Evolutionary conservation across 345 rosid genomes (phyloP), one percentile per base, ranked within the genome.

Genomic region (Camelina laxa): DNA sequence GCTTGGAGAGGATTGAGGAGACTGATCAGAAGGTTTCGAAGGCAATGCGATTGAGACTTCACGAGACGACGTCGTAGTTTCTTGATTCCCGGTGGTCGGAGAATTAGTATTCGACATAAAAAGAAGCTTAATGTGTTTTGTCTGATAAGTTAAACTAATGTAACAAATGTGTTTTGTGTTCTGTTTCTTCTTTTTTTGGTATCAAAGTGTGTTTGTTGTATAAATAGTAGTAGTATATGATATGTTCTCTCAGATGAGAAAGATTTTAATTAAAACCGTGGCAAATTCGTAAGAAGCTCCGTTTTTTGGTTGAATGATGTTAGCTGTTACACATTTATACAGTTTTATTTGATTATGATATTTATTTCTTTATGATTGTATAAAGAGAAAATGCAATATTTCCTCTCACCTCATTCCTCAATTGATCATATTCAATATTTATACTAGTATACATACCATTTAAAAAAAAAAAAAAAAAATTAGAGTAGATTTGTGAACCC

Each of bases 41-140:
- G 80, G 72, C 62, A 77, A 77, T 65, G 76, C 51, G 48, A 65
- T 56, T 0, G 80, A 63, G 14, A 13, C 35, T 55, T 64, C 45
- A 63, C 27, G 48, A 49, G 30, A 27, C 30, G 30, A 24, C 67
- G 72, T 17, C 41, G 69, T 77, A 68, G 57, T 65, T 58, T 57
- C 60, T 24, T 57, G 15, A 31, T 58, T 48, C 17, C 44, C 7
- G 15, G 66, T 64, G 36, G 42, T 70, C 76, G 55, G 74, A 73
- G 60, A 14, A 61, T 60, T 44, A 55, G 0, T 42, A n/a, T 49
- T 75, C 49, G 79, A 75, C 82, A 79, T 79, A 24, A 33, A 1
- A 66, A 47, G 55, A 47, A 76, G 70, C 69, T 66, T 58, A 45
- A 14, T 35, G 19, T 35, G 30, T 24, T 24, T 17, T 51, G 38